Conservation (phyloP, 495 filamentous ascomycete species). For the Penicillium tannophilum region DNA sequence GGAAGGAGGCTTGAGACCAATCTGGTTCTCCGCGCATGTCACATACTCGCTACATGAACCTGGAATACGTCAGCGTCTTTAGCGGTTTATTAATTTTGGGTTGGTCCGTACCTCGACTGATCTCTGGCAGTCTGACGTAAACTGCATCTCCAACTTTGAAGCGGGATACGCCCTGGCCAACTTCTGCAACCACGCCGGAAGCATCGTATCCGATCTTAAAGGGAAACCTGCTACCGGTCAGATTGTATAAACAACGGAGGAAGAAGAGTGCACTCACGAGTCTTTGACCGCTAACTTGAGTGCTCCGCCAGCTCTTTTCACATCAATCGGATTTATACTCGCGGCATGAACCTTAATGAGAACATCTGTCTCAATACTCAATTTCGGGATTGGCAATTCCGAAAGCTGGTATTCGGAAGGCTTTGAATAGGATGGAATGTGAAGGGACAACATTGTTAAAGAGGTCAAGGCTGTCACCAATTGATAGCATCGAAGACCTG, state of each 20-base stretch:
- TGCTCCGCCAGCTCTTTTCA: slow-evolving; percentile 39
- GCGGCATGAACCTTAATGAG: slow-evolving; percentile 53
- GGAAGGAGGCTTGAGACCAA: slow-evolving; percentile 1
- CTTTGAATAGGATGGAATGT: slow-evolving; percentile 1
- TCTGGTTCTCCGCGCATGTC: neutral
- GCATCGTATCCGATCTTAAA: slow-evolving; percentile 4
- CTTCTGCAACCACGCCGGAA: neutral
- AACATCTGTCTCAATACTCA: slow-evolving; percentile 35
- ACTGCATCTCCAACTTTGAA: neutral
- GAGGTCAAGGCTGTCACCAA: no score
- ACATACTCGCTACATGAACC: slow-evolving; percentile 12
- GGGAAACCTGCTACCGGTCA: slow-evolving; percentile 19
- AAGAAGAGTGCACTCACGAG: neutral
- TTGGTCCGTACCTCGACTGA: neutral
- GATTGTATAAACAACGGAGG: neutral
- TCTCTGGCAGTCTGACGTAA: slow-evolving; percentile 2
- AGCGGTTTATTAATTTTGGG: neutral
- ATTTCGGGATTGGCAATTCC: slow-evolving; percentile 1
- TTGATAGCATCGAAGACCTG: neutral
- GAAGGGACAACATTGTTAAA: neutral
- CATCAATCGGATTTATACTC: slow-evolving; percentile 50
- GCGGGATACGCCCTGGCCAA: neutral
- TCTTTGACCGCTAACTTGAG: slow-evolving; percentile 24
- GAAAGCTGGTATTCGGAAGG: slow-evolving; percentile 3
- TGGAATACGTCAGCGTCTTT: slow-evolving; percentile 2